phyloP scores from a whole-genome alignment of 2,329 filamentous ascomycete species.

The Neofusicoccum parvum region DNA sequence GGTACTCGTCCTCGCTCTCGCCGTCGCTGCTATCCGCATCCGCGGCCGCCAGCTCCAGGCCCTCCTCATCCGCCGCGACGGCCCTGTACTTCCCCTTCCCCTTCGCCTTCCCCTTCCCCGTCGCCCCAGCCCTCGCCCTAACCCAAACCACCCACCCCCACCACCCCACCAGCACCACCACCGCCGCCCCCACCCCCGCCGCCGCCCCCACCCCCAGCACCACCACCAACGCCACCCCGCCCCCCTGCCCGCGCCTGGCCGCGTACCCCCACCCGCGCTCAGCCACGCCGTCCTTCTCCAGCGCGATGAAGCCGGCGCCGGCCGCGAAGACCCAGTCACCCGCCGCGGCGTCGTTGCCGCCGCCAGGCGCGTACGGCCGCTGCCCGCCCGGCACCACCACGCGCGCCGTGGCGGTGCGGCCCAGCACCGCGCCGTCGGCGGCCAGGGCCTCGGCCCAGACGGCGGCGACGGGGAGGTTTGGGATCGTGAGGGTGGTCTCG shows the following conservation, averaged over 20 bases:
- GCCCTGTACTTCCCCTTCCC: slow-evolving; percentile 10
- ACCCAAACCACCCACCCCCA: not conserved
- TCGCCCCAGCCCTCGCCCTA: not conserved
- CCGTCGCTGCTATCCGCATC: not conserved
- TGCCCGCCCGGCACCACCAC: not conserved
- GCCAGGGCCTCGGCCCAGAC: slow-evolving; percentile 16
- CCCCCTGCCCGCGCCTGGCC: not conserved
- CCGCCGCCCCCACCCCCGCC: not conserved
- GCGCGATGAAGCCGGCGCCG: not conserved
- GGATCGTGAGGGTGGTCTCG: slow-evolving; percentile 15
- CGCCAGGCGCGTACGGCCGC: not conserved
- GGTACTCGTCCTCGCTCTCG: not conserved
- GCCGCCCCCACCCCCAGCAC: not conserved
- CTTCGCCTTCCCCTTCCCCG: not conserved
- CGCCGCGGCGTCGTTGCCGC: not conserved
- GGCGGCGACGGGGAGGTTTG: not conserved
- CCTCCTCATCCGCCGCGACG: not conserved
- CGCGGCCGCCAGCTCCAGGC: not conserved
- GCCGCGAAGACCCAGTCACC: not conserved
- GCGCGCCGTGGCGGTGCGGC: not conserved
- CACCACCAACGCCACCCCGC: not conserved
- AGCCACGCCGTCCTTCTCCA: not conserved
- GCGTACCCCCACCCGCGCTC: not conserved
- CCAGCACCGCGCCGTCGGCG: not conserved
- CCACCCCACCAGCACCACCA: not conserved